Evolutionary conservation across 2,329 filamentous ascomycete species (phyloP), one percentile per base, ranked within the genome.

Genomic region (Aspergillus intermedius): DNA sequence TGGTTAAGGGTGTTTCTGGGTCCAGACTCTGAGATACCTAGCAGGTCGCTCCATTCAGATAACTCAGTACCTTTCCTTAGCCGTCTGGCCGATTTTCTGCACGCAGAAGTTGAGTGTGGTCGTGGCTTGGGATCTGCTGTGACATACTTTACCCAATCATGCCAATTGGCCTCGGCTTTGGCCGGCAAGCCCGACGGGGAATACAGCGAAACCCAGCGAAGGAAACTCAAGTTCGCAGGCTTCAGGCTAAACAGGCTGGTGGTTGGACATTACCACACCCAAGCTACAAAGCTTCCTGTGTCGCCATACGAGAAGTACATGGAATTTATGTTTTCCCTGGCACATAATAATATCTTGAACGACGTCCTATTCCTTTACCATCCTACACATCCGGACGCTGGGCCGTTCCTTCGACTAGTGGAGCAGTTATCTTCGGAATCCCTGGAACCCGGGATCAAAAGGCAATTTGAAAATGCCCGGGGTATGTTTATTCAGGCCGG

Each of bases 341-440:
- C 58, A 13, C 51, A 54, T 10, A 53, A 51, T 13, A 57, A 57
- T 5, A 53, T 64, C n/a, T 52, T 66, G 45, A 52, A 51, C 4
- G 58, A 62, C 15, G 58, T 63, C 8, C 55, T 70, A 23, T 57
- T 57, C 6, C 53, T 74, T 42, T 69, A 68, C 39, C 69, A 73
- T 49, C 71, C 71, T 2, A 61, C 58, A 5, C 45, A 61, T 19
- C 70, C 70, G 7, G 60, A 65, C 35, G 52, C 64, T 3, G 47
- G 49, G 6, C 63, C 60, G 5, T 60, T 70, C 32, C 48, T 70
- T n/a, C 44, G 56, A 10, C 62, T 62, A 46, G 54, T 63, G 34
- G 13, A 35, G 13, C 13, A 35, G 13, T n/a, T 35, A 17, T 17
- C 34, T 15, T 35, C 25, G 10, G 57, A 60, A 41, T 46, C 28